Evolutionary conservation across 2,329 filamentous ascomycete species (phyloP).

Genomic region (Cytospora schulzeri): DNA sequence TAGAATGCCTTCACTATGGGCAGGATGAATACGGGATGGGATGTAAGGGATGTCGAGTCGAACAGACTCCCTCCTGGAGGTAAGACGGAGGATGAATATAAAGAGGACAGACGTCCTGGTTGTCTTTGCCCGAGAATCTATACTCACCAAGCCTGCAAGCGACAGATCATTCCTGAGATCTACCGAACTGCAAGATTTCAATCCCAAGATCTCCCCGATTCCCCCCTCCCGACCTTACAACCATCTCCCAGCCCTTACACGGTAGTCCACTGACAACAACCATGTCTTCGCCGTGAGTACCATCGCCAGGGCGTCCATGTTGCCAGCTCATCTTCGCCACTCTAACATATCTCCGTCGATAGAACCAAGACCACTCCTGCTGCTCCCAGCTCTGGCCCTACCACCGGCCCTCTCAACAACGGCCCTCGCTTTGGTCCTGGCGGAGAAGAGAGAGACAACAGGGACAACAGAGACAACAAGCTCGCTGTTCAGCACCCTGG

Average conservation of each 20-base stretch:
- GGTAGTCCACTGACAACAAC: conserved; percentile 2
- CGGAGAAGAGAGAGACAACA: not conserved
- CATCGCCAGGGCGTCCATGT: not conserved
- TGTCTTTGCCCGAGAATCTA: not conserved
- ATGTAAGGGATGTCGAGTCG: not conserved
- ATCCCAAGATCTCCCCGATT: not conserved
- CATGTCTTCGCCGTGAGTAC: conserved; percentile 27
- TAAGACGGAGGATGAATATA: conserved; percentile 1
- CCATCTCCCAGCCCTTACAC: not conserved
- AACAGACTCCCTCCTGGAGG: not conserved
- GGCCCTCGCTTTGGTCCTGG: conserved; percentile 11
- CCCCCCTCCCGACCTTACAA: not conserved
- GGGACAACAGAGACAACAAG: conserved; percentile 13
- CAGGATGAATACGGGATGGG: not conserved
- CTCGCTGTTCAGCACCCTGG: conserved; percentile 2
- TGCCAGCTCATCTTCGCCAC: not conserved
- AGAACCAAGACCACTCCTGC: conserved; percentile 22
- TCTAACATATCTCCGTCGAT: not conserved
- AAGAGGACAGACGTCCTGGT: not conserved
- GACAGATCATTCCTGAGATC: not conserved
- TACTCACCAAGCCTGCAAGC: not conserved
- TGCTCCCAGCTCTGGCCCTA: not conserved
- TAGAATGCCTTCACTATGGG: not conserved
- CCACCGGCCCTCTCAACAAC: conserved; percentile 15
- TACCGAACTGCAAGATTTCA: not conserved